Percentiles rank a stretch among this genome's conserved stretches.
These are phyloP conservation scores for Chlamydomonas schloesseri DNA, from an alignment of 139 green algal species.

Conservation along the genomic window DNA sequence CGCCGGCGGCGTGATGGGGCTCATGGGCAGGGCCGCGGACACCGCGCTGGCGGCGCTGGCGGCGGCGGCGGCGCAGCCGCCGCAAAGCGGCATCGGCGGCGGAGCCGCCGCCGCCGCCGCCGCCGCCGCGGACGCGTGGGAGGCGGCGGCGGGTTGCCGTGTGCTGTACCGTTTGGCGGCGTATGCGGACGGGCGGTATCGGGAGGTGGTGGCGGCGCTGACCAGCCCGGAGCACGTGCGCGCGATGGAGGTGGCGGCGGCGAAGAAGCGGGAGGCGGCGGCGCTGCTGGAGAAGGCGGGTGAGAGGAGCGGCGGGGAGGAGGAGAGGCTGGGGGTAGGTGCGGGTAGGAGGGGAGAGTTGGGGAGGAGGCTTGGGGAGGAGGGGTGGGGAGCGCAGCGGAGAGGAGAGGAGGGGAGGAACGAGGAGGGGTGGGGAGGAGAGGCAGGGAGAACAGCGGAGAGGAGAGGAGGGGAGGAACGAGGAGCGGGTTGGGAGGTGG, in stretches of 20 bases:
- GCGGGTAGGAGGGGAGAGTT: no score
- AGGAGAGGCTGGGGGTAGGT: neutral
- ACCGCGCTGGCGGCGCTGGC: slow-evolving; percentile 42
- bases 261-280: slow-evolving; percentile 67
- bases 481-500: no score
- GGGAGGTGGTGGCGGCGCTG: slow-evolving; percentile 59
- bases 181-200: slow-evolving; percentile 84
- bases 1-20: slow-evolving; percentile 18
- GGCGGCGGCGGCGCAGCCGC: neutral
- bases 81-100: no score
- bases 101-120: no score
- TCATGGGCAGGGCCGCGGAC: slow-evolving; percentile 36
- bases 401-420: no score
- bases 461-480: no score
- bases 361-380: no score
- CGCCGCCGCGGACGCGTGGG: neutral
- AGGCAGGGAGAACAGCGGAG: no score
- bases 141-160: neutral
- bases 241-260: slow-evolving; percentile 65
- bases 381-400: no score
- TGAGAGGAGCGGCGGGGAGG: neutral
- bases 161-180: slow-evolving; percentile 81
- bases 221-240: slow-evolving; percentile 73
- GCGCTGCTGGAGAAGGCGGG: neutral
- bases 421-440: no score